phyloP scores from a whole-genome alignment of 805 yeast species.

The Metschnikowia proteae region DNA sequence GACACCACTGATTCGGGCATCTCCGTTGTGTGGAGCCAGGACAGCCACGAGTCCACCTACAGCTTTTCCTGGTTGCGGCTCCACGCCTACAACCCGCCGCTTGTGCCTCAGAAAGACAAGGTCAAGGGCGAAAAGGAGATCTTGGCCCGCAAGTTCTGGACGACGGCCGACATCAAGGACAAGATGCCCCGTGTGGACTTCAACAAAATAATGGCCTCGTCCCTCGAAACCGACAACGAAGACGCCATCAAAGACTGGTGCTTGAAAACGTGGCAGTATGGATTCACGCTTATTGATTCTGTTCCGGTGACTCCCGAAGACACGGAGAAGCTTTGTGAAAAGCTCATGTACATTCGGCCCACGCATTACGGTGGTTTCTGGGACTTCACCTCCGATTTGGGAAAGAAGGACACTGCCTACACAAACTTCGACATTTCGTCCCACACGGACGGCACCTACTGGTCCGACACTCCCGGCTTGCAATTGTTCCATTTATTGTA shows the following conservation, averaged over 20 bases:
- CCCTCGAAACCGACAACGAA: slow-evolving; percentile 27
- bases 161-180: slow-evolving; percentile 34
- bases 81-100: slow-evolving; percentile 52
- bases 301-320: slow-evolving; percentile 59
- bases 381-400: slow-evolving; percentile 69
- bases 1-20: slow-evolving; percentile 14
- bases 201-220: slow-evolving; percentile 39
- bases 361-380: slow-evolving; percentile 81
- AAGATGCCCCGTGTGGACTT: slow-evolving; percentile 48
- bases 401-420: slow-evolving; percentile 68
- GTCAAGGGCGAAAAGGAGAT: slow-evolving; percentile 24
- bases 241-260: slow-evolving; percentile 54
- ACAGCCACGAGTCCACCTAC: slow-evolving; percentile 37
- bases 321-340: slow-evolving; percentile 54
- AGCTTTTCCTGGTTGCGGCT: slow-evolving; percentile 41
- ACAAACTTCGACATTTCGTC: slow-evolving; percentile 60
- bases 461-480: slow-evolving; percentile 69
- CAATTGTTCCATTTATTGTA: slow-evolving; percentile 62
- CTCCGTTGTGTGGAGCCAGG: slow-evolving; percentile 37
- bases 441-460: slow-evolving; percentile 74
- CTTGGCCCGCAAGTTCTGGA: slow-evolving; percentile 43
- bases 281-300: slow-evolving; percentile 58
- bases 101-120: slow-evolving; percentile 31
- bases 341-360: slow-evolving; percentile 57
- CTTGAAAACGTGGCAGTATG: slow-evolving; percentile 49